Base-by-base conservation (phyloP, 352 stramenopile genomes). In the Blastocystis hominis region DNA sequence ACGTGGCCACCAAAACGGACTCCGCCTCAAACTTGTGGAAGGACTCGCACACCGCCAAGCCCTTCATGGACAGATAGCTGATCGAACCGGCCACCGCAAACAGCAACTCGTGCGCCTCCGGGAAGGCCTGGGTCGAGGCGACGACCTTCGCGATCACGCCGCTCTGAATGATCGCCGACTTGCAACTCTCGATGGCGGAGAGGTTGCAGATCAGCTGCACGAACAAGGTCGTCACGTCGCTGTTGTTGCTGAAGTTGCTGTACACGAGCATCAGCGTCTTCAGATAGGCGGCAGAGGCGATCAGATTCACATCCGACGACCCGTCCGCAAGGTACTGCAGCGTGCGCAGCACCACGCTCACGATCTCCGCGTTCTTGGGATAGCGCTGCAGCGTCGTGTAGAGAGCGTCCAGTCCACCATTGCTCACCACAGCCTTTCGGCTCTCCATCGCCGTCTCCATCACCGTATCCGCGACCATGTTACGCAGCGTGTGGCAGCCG, bases 241-340 rank as follows among this genome's bases (percentile, higher is more conserved):
- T 64, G 50, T 84, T 68, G n/a, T 24, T 84, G 50, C 72, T 68
- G 47, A 84, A 84, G 72, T 84, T 84, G 15, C 44, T 66, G 56
- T 84, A 84, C 72, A 84, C 72, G 44, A 84, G 72, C 72, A 84
- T 84, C 72, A 84, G 50, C 36, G 72, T 84, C 34, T 53, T 47
- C 72, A 84, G 72, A 46, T 84, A 84, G 7, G 72, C 20, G 30
- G 72, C 50, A 15, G 72, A 84, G 13, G 47, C 72, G 24, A 84
- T 84, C 38, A 46, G 72, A 46, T 84, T 84, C 72, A 84, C 72
- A 40, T 84, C 72, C 15, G 72, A 84, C 17, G 72, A 84, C 4
- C 72, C 72, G 44, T 84, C 72, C 36, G 72, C 72, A 7, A 84
- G 72, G 46, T 30, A 84, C 7, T n/a, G 53, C 50, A 84, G 56